Conservation (phyloP, 2,329 filamentous ascomycete genomes). For the Hypoxylon sp. region DNA sequence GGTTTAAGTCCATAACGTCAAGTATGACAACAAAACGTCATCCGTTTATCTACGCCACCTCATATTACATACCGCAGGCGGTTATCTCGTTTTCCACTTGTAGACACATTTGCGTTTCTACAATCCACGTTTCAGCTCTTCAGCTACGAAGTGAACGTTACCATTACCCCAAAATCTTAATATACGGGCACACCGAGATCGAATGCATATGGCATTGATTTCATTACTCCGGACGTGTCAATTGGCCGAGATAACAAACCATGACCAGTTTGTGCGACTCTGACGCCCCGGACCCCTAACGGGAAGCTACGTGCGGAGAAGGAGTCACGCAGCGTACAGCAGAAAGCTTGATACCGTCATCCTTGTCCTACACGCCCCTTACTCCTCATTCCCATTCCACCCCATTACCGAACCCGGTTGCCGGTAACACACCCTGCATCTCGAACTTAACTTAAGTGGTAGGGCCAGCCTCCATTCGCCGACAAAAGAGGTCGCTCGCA, state of each 20-base stretch:
- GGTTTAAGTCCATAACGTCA: conserved; percentile 9
- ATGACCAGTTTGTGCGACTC: conserved; percentile 9
- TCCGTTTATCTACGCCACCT: not conserved
- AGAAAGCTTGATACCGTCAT: not conserved
- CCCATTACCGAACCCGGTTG: conserved; percentile 18
- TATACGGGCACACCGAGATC: not conserved
- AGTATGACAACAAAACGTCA: not conserved
- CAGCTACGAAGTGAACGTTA: not conserved
- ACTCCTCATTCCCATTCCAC: conserved; percentile 31
- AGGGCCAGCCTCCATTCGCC: not conserved
- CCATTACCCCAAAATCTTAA: not conserved
- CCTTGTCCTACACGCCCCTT: conserved; percentile 13
- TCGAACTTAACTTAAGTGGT: not conserved
- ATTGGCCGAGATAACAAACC: conserved; percentile 8
- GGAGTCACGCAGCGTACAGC: not conserved
- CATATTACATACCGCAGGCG: not conserved
- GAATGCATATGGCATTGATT: not conserved
- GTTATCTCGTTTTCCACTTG: not conserved
- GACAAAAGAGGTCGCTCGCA: not conserved
- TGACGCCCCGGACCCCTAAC: not conserved
- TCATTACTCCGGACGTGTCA: not conserved
- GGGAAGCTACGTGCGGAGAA: conserved; percentile 25
- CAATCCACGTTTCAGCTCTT: not conserved
- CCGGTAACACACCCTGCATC: conserved; percentile 22
- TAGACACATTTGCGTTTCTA: not conserved